These are phyloP conservation scores for Vicia sativa DNA, from an alignment of 306 rosid genomes.

Conservation along the genomic window DNA sequence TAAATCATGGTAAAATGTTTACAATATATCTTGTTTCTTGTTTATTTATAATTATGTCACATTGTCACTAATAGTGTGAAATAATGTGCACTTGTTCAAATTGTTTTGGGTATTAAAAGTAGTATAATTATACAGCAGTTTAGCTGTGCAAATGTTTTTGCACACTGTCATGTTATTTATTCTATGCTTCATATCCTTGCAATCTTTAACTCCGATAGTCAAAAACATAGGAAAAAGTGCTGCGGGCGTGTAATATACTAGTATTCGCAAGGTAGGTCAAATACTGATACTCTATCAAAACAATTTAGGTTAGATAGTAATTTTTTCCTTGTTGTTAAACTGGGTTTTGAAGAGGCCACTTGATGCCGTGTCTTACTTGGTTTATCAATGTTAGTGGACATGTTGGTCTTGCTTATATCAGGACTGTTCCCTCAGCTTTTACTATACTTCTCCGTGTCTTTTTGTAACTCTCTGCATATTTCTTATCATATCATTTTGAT, in stretches of 20 bases:
- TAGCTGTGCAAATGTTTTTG: conserved; percentile 28
- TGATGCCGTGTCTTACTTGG: conserved; percentile 10
- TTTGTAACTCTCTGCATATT: conserved; percentile 5
- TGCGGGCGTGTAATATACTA: background rate
- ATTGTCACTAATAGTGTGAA: background rate
- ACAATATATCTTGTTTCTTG: conserved; percentile 26
- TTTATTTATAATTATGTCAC: conserved; percentile 33
- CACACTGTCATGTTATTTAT: conserved; percentile 25
- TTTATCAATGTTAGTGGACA: background rate
- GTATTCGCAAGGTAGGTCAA: conserved; percentile 23
- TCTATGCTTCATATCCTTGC: conserved; percentile 20
- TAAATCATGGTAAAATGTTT: conserved; percentile 64
- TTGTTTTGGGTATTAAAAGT: conserved; percentile 23
- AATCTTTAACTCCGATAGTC: conserved; percentile 9
- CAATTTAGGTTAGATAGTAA: conserved; percentile 29
- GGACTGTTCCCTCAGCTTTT: conserved; percentile 26
- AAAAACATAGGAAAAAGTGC: conserved; percentile 24
- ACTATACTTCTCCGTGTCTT: conserved; percentile 5
- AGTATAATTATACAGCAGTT: conserved; percentile 3
- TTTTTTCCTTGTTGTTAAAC: conserved; percentile 11
- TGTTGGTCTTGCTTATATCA: conserved; percentile 18
- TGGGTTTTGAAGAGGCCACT: conserved; percentile 22
- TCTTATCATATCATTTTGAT: conserved; percentile 20
- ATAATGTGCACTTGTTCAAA: conserved; percentile 25
- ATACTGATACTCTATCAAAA: conserved; percentile 27